These are phyloP conservation scores for Paramecium sonneborni DNA, from an alignment of 73 alveolate species.

Conservation along the genomic window DNA sequence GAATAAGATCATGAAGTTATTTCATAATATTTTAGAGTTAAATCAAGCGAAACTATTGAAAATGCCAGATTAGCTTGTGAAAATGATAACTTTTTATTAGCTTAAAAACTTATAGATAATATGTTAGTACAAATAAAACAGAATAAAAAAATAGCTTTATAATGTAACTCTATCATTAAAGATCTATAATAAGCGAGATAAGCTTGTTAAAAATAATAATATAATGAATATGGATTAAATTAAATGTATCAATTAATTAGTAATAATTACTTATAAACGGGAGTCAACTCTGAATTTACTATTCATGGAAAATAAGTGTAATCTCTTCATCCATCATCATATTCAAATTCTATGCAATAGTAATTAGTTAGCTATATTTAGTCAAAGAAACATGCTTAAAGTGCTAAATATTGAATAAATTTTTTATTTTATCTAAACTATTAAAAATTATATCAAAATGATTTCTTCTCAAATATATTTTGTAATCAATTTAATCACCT, in stretches of 20 bases:
- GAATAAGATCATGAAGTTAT: constrained; percentile 63
- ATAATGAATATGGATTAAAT: background rate
- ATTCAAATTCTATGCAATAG: background rate
- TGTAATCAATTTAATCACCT: too few relatives aligned
- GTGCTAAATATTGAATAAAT: background rate
- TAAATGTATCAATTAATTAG: background rate
- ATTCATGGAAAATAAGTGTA: background rate
- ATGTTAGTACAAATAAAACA: background rate
- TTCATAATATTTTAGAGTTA: constrained; percentile 63
- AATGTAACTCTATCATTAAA: background rate
- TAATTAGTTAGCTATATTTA: background rate
- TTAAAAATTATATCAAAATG: too few relatives aligned
- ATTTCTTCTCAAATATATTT: too few relatives aligned
- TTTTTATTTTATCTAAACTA: too few relatives aligned
- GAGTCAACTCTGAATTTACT: constrained; percentile 26
- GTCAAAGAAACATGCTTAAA: background rate
- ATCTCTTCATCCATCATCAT: background rate
- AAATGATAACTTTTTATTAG: background rate
- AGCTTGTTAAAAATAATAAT: background rate
- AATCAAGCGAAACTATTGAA: constrained; percentile 53
- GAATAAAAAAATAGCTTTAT: background rate
- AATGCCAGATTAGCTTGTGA: constrained; percentile 50
- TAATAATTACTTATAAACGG: background rate
- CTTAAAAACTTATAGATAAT: background rate
- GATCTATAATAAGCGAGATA: constrained; percentile 20